Evolutionary conservation across 2,329 filamentous ascomycete genomes (phyloP).

Genomic region (Alternaria triticina): DNA sequence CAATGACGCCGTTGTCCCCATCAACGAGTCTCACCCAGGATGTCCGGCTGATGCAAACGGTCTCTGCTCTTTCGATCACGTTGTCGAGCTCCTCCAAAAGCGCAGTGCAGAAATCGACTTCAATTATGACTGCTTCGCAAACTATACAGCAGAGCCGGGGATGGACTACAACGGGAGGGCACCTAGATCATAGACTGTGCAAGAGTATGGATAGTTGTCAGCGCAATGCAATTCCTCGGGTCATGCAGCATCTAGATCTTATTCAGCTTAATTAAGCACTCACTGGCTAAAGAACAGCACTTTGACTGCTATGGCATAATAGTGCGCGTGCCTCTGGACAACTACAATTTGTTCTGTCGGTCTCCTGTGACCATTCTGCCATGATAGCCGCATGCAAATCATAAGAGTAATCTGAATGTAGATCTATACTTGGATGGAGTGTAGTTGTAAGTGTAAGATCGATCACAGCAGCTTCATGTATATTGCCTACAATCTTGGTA

Average conservation of each 20-base stretch:
- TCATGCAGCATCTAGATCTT: not conserved
- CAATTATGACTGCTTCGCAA: slow-evolving; percentile 38
- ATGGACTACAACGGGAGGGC: slow-evolving; percentile 38
- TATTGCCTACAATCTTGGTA: not conserved
- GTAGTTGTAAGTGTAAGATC: not conserved
- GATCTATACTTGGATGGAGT: not conserved
- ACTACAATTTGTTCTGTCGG: not conserved
- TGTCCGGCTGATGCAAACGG: slow-evolving; percentile 30
- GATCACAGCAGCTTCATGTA: not conserved
- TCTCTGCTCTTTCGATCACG: slow-evolving; percentile 37
- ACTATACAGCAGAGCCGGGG: slow-evolving; percentile 34
- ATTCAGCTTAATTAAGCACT: not conserved
- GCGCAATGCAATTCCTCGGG: not conserved
- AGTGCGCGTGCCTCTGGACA: not conserved
- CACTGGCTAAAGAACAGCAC: not conserved
- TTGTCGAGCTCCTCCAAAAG: slow-evolving; percentile 36
- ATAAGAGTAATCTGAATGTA: not conserved
- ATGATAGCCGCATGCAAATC: not conserved
- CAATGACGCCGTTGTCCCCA: slow-evolving; percentile 39
- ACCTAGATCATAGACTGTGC: not conserved
- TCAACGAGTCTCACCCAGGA: slow-evolving; percentile 30
- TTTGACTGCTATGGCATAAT: not conserved
- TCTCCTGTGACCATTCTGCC: not conserved
- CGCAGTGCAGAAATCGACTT: slow-evolving; percentile 37
- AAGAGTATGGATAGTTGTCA: not conserved